Evolutionary conservation across 768 basidiomycete genomes (phyloP).

Genomic region (Trichaptum fuscoviolaceum): DNA sequence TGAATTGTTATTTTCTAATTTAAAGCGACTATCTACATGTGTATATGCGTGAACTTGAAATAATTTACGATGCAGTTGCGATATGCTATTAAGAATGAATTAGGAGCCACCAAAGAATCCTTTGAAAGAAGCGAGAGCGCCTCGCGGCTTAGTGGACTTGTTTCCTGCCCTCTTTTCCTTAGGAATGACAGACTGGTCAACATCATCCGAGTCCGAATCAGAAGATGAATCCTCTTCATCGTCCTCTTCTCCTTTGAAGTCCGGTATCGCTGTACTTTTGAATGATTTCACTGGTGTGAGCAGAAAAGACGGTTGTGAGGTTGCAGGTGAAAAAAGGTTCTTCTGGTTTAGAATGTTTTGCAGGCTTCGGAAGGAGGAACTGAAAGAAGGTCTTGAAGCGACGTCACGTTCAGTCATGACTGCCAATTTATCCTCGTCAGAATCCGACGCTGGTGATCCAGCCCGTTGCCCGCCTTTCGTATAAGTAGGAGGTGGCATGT

Average conservation of each 20-base stretch:
- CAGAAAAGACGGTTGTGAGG: conserved; percentile 20
- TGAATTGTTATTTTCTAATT: neutral
- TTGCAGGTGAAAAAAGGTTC: conserved; percentile 30
- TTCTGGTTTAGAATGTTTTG: conserved; percentile 44
- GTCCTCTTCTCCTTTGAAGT: conserved; percentile 30
- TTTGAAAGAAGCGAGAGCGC: neutral
- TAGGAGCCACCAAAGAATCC: neutral
- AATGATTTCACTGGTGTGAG: conserved; percentile 26
- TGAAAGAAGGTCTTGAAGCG: conserved; percentile 4
- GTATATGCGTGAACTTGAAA: neutral
- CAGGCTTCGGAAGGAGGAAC: conserved; percentile 36
- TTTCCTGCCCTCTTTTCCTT: conserved; percentile 48
- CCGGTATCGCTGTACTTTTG: conserved; percentile 24
- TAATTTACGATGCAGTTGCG: neutral
- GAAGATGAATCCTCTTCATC: conserved; percentile 33
- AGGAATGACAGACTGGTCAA: conserved; percentile 55
- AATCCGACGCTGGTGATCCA: neutral
- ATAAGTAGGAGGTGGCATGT: neutral
- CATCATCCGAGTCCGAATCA: conserved; percentile 34
- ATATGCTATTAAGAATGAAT: neutral
- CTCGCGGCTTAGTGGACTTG: conserved; percentile 9
- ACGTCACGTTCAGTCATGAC: neutral
- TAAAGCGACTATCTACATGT: neutral
- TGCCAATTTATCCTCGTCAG: neutral
- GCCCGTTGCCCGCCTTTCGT: neutral